Evolutionary conservation across 495 filamentous ascomycete species (phyloP).

Genomic region (Achaetomiella virescens): DNA sequence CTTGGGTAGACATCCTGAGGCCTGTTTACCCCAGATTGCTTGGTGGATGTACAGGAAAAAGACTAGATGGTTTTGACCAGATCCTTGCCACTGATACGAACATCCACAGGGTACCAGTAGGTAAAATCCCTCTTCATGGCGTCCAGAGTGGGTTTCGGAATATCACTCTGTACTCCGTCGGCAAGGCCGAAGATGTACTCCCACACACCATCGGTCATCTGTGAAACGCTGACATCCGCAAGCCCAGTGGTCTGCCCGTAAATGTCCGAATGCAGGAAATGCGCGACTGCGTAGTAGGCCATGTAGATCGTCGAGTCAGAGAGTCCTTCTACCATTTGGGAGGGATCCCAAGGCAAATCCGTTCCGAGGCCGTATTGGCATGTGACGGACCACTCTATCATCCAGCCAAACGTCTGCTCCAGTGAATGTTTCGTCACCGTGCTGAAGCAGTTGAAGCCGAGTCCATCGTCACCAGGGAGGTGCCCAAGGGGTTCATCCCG

Average conservation of each 20-base stretch:
- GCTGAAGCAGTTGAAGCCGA: conserved; percentile 67
- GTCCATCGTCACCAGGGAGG: conserved; percentile 54
- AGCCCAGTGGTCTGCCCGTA: conserved; percentile 67
- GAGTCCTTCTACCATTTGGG: conserved; percentile 84
- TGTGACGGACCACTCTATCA: conserved; percentile 91
- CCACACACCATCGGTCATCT: conserved; percentile 95
- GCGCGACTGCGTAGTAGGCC: conserved; percentile 92
- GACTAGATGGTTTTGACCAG: conserved; percentile 83
- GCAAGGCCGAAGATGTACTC: conserved; percentile 67
- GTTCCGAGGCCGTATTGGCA: conserved; percentile 86
- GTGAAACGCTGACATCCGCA: conserved; percentile 59
- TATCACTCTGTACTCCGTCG: conserved; percentile 48
- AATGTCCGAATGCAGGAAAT: conserved; percentile 69
- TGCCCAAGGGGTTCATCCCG: conserved; percentile 56
- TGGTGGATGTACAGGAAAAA: conserved; percentile 95
- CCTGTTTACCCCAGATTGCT: conserved; percentile 73
- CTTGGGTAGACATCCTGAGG: conserved; percentile 69
- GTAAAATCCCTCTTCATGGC: conserved; percentile 82
- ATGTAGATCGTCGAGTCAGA: conserved; percentile 90
- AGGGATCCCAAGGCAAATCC: conserved; percentile 83
- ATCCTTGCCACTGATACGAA: conserved; percentile 79
- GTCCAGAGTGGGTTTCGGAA: conserved; percentile 61
- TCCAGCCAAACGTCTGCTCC: conserved; percentile 75
- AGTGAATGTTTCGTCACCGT: conserved; percentile 76
- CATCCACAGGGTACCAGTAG: conserved; percentile 91